Base-by-base conservation (phyloP, 352 stramenopile genomes). In the Phytophthora brassicae region DNA sequence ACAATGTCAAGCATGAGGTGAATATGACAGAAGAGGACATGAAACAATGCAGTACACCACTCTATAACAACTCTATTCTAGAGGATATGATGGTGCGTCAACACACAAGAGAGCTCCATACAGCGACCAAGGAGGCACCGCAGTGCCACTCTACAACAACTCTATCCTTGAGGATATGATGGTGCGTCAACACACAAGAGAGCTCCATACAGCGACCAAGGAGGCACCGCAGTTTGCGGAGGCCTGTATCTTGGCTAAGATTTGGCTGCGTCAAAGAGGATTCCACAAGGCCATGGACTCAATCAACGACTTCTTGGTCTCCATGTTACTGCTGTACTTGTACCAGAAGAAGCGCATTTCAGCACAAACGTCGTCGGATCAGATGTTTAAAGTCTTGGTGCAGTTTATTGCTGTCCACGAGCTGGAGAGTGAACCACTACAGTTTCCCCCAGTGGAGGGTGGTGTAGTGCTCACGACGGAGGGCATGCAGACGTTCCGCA, bases 91-190 rank as follows among this genome's bases (percentile, higher is more conserved):
- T 86, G 70, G 65, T 95, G 38, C 77, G 77, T 2, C 71, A 86
- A 23, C 90, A 97, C 60, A 90, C 92, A 26, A 66, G 82, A 28
- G 81, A 92, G 43, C 80, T 97, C 12, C 88, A 97, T 57, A 64
- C 72, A 1, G 77, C 72, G 26, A 58, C 84, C 17, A 81, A 80
- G 20, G 78, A 88, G 42, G 90, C 79, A 1, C 70, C 79, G 8
- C 72, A 88, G 47, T 88, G n/a, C n/a, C n/a, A n/a, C n/a, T n/a
- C n/a, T 97, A 97, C 84, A 97, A 97, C 69, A 96, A 92, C 55
- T 72, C 81, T 5, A 90, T 97, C 17, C 60, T 97, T n/a, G 90
- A 97, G 58, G 90, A 97, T 60, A 93, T 96, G 85, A 78, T 86
- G 70, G 65, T 95, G 38, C 77, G 77, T 2, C 71, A 86, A 23